These are phyloP conservation scores for Populus hybrid DNA, from an alignment of 441 rosid genomes.

Conservation along the genomic window DNA sequence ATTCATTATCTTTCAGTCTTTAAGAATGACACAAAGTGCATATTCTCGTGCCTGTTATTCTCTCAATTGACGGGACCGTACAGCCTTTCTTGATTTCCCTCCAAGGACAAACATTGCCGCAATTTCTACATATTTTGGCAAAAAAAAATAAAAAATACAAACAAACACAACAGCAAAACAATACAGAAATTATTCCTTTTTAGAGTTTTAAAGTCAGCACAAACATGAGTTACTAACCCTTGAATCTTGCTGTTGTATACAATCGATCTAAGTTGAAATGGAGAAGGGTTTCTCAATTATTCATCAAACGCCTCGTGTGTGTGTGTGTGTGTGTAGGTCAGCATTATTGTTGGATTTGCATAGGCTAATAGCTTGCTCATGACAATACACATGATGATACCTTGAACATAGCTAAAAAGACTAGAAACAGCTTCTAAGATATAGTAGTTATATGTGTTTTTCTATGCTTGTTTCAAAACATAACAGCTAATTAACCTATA, in stretches of 20 bases:
- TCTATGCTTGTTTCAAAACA: neutral
- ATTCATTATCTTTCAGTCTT: neutral
- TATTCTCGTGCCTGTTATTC: neutral
- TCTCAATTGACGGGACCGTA: neutral
- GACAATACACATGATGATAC: slow-evolving; percentile 12
- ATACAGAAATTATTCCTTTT: neutral
- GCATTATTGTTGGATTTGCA: neutral
- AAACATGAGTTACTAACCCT: neutral
- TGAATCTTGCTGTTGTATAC: neutral
- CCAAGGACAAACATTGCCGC: neutral
- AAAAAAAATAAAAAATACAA: neutral
- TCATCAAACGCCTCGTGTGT: neutral
- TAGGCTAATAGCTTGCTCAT: slow-evolving; percentile 4
- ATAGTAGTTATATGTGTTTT: slow-evolving; percentile 7
- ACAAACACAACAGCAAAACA: neutral
- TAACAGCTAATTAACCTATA: neutral
- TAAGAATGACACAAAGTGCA: neutral
- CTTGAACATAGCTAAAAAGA: slow-evolving; percentile 19
- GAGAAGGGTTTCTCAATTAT: neutral
- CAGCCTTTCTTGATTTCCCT: neutral
- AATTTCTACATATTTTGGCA: neutral
- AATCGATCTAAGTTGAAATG: slow-evolving; percentile 1
- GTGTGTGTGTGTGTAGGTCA: neutral
- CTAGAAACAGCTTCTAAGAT: slow-evolving; percentile 8
- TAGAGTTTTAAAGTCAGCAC: neutral